Percentiles rank a stretch among this genome's conserved stretches.
These are phyloP conservation scores for Septoria linicola DNA, from an alignment of 2,329 filamentous ascomycete genomes.

Conservation along the genomic window DNA sequence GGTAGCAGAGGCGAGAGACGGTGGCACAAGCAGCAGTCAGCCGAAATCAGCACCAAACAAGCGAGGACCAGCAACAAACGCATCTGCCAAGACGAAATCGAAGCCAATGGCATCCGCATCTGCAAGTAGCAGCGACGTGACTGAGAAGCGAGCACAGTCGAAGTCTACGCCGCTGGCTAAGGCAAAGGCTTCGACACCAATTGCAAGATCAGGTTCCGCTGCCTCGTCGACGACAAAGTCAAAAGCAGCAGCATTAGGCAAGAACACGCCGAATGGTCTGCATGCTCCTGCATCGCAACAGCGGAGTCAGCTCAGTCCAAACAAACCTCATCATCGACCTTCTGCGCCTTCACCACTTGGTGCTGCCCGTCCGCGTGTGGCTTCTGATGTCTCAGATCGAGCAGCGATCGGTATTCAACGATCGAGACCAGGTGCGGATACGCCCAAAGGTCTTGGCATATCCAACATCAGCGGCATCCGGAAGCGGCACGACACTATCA, in stretches of 20 bases:
- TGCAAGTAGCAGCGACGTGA: slow-evolving; percentile 26
- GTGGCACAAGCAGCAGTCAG: slow-evolving; percentile 29
- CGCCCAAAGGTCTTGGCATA: slow-evolving; percentile 43
- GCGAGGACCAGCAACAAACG: slow-evolving; percentile 18
- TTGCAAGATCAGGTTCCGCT: not conserved
- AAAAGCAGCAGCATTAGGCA: slow-evolving; percentile 24
- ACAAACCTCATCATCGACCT: slow-evolving; percentile 51
- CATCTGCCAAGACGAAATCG: slow-evolving; percentile 24
- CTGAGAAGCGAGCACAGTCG: slow-evolving; percentile 26
- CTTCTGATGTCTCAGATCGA: slow-evolving; percentile 52
- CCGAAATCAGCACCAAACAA: slow-evolving; percentile 23
- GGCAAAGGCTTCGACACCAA: not conserved
- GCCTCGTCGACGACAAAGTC: slow-evolving; percentile 10
- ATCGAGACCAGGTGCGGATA: slow-evolving; percentile 40
- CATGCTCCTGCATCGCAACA: slow-evolving; percentile 30
- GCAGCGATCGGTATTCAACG: slow-evolving; percentile 31
- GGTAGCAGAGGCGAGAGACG: too few relatives aligned
- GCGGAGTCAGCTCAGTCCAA: slow-evolving; percentile 41
- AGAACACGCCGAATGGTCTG: slow-evolving; percentile 31
- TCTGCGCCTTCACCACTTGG: slow-evolving; percentile 63
- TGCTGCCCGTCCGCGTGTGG: slow-evolving; percentile 61
- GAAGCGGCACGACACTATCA: slow-evolving; percentile 36
- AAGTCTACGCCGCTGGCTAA: slow-evolving; percentile 11
- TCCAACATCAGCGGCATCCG: slow-evolving; percentile 40
- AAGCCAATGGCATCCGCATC: slow-evolving; percentile 19